Base-by-base conservation (phyloP, 441 rosid species). In the Jatropha multifida region DNA sequence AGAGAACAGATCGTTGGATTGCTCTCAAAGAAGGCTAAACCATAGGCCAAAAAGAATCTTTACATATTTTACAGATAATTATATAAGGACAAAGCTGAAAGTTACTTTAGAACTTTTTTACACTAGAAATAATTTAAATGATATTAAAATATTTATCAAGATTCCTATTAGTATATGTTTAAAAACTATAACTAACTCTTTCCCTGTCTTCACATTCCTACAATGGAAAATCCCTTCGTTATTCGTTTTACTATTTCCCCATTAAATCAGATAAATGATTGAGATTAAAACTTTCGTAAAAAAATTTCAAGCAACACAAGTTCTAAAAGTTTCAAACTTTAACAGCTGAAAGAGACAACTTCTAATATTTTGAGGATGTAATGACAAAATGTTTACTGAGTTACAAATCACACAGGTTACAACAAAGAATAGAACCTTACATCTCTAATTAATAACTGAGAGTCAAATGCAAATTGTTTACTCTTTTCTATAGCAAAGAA, bases 31-130 rank as follows among this genome's bases (percentile, higher is more conserved):
- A 23, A 17, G 13, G 54, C 18, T 26, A 44, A 27, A 20, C 46
- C 56, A 44, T 38, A 44, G 46, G 40, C 59, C 58, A 58, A 37
- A 59, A 75, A 68, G 78, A 75, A 58, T 75, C 72, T 59, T 67
- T 44, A 44, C 44, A 58, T 55, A 68, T 42, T 67, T 68, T 66
- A 46, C 70, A 14, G 17, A 40, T 58, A 68, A 68, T 48, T 27
- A 40, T 38, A 60, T 8, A 62, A 13, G 20, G 72, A 48, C 68
- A 20, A 75, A 20, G 23, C 61, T 10, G 48, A 75, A 75, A 68
- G 10, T 42, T 75, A 68, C 17, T 49, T 27, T 17, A 44, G 44
- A 18, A 32, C 12, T 32, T 55, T 4, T 23, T 11, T 18, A 62
- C 5, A 11, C 8, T 17, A 56, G 18, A 64, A 40, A 15, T 27